Conservation (phyloP, 306 rosid species). For the Gastrolobium villosum region DNA sequence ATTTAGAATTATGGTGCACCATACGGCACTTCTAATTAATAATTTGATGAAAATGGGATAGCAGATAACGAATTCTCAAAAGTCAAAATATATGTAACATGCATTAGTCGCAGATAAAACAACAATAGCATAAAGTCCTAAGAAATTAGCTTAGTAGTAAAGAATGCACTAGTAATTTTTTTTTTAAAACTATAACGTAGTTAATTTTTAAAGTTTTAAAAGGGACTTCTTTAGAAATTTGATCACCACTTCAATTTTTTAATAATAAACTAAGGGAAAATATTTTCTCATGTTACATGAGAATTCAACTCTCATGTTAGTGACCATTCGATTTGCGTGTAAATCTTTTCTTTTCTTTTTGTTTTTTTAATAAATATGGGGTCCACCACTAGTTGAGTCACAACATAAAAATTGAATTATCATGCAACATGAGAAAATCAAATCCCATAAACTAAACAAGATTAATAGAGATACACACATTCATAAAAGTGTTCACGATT, state of each 20-base stretch:
- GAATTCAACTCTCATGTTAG: no score
- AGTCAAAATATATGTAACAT: background rate
- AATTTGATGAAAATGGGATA: conserved; percentile 16
- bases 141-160: background rate
- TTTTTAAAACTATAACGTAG: background rate
- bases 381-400: no score
- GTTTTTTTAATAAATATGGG: no score
- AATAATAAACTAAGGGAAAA: no score
- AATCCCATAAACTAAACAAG: background rate
- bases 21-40: conserved; percentile 38
- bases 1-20: conserved; percentile 43
- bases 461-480: background rate
- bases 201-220: background rate
- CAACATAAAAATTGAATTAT: no score
- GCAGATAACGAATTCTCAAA: background rate
- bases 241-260: background rate
- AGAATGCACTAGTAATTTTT: background rate
- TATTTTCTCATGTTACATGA: no score
- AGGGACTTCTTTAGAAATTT: background rate
- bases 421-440: no score
- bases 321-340: no score
- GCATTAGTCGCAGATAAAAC: background rate
- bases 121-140: background rate
- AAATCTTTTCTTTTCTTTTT: no score
- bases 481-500: background rate